phyloP scores from a whole-genome alignment of 176 grass and related monocot genomes.

The Pontederia paniculata region DNA sequence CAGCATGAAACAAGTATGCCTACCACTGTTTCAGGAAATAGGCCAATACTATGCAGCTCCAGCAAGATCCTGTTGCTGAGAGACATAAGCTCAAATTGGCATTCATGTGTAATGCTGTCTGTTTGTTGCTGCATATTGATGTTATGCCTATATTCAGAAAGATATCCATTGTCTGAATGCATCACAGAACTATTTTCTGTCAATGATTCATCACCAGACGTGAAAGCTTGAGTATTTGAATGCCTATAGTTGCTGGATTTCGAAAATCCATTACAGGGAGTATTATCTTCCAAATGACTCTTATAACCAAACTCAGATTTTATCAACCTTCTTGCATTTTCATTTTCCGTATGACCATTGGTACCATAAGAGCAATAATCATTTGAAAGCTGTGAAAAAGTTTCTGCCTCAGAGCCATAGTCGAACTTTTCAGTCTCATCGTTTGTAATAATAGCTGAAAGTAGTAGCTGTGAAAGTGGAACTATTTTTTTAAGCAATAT shows the following conservation, averaged over 20 bases:
- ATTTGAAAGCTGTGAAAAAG: constrained; percentile 31
- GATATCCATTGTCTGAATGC: constrained; percentile 31
- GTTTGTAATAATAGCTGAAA: constrained; percentile 73
- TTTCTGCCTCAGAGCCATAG: constrained; percentile 24
- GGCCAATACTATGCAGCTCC: constrained; percentile 71
- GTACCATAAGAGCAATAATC: constrained; percentile 25
- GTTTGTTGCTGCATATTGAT: constrained; percentile 22
- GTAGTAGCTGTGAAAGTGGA: constrained; percentile 61
- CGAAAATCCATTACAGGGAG: constrained; percentile 45
- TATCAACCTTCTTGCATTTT: constrained; percentile 25
- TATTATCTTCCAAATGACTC: constrained; percentile 28
- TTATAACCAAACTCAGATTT: constrained; percentile 32
- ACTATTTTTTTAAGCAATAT: constrained; percentile 43
- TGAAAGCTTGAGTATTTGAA: constrained; percentile 31
- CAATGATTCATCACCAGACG: constrained; percentile 30
- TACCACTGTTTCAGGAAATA: constrained; percentile 62
- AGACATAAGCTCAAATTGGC: constrained; percentile 58
- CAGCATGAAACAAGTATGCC: constrained; percentile 5
- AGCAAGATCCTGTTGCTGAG: constrained; percentile 65
- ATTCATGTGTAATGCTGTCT: constrained; percentile 37
- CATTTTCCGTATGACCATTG: constrained; percentile 32
- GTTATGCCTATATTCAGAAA: constrained; percentile 28
- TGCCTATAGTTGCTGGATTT: constrained; percentile 40
- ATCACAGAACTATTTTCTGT: constrained; percentile 14
- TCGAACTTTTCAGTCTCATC: constrained; percentile 43